These are phyloP conservation scores for Dryas drummondii DNA, from an alignment of 306 rosid genomes.

Conservation along the genomic window DNA sequence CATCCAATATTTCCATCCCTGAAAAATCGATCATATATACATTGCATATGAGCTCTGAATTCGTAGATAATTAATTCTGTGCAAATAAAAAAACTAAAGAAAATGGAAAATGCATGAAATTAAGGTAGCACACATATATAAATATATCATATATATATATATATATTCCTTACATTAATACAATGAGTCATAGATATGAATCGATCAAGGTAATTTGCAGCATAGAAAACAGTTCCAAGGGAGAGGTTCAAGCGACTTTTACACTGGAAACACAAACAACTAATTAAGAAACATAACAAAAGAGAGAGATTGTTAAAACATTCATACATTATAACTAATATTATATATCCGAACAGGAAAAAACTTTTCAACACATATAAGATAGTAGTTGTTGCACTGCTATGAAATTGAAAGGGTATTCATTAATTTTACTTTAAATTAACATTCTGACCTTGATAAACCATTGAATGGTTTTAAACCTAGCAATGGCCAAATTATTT, in stretches of 20 bases:
- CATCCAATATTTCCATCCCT: constrained; percentile 56
- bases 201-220: constrained; percentile 55
- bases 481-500: constrained; percentile 32
- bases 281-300: background rate
- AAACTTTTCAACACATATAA: too few relatives aligned
- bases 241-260: constrained; percentile 48
- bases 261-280: constrained; percentile 33
- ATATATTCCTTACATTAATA: constrained; percentile 33
- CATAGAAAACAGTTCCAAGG: constrained; percentile 43
- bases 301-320: background rate
- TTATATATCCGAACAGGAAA: too few relatives aligned
- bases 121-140: background rate
- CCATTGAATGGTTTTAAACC: constrained; percentile 48
- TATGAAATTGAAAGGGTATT: background rate
- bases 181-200: constrained; percentile 43
- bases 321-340: too few relatives aligned
- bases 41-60: background rate
- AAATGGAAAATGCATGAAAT: background rate
- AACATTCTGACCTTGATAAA: constrained; percentile 42
- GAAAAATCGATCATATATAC: background rate
- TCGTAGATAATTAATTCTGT: background rate
- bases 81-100: background rate
- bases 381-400: too few relatives aligned
- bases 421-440: background rate
- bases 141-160: too few relatives aligned